Conservation (phyloP, 169 alveolate species). For the Plasmodium gonderi region DNA sequence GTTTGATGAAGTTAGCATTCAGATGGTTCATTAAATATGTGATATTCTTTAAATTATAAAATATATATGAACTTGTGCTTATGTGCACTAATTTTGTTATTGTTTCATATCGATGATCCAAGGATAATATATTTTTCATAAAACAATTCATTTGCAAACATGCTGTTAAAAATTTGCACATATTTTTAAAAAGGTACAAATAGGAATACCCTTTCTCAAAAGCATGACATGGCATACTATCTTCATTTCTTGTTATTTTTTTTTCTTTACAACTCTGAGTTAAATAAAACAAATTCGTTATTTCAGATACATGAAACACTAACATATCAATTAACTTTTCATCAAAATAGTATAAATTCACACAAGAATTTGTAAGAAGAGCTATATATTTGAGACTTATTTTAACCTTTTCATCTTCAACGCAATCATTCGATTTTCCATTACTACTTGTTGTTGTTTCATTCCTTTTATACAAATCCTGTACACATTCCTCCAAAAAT, state of each 20-base stretch:
- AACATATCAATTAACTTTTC: conserved; percentile 4
- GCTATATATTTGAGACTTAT: conserved; percentile 28
- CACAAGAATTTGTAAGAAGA: not conserved
- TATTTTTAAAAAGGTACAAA: not conserved
- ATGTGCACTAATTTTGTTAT: not conserved
- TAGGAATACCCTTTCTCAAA: not conserved
- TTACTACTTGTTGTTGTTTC: not conserved
- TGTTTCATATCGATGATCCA: conserved; percentile 10
- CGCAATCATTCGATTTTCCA: too few species aligned
- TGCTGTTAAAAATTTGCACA: not conserved
- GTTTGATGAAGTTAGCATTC: not conserved
- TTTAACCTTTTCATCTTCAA: not conserved
- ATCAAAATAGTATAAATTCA: conserved; percentile 11
- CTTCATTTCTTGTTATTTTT: not conserved
- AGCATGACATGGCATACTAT: not conserved
- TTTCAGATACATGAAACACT: not conserved
- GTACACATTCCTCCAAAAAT: not conserved
- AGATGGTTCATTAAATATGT: not conserved
- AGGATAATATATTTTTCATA: not conserved
- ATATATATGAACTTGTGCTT: not conserved
- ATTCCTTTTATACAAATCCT: not conserved
- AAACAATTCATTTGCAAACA: conserved; percentile 12
- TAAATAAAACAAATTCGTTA: not conserved
- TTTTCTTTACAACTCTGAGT: not conserved
- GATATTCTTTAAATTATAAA: not conserved